Base-by-base conservation (phyloP, 176 grass and related monocot species). In the Paspalum notatum region DNA sequence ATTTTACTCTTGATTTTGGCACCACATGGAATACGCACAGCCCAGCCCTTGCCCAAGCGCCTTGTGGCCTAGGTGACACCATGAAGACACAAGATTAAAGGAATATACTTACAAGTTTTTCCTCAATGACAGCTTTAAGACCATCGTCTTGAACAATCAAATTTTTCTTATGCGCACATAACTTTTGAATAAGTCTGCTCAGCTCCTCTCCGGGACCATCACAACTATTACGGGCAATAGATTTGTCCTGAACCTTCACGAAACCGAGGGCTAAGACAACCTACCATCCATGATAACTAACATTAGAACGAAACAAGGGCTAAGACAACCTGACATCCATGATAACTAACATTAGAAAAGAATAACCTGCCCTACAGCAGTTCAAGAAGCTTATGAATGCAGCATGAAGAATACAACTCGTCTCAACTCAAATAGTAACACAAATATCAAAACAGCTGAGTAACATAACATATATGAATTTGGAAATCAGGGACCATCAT, bases 91-190 rank as follows among this genome's bases (percentile, higher is more conserved):
- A 32, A 32, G 7, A 65, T 40, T 65, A 65, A 40, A 12, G 54
- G 53, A 74, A 74, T 13, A 74, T 42, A 75, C 72, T 75, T 6
- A 75, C 72, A 24, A 76, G 73, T 46, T 76, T 61, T 17, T 41
- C 22, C 40, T 76, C 21, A 44, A 46, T 76, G n/a, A 76, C 21
- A 26, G 7, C 40, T 76, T 76, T 45, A 60, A 76, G 73, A 12
- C 25, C 39, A 45, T 21, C 13, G 16, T 61, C 40, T 76, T 75
- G 12, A 75, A 75, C 72, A 44, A 75, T 53, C 53, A 75, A 75
- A 25, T 56, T 16, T 42, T 24, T n/a, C 0, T 53, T 20, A 8
- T 16, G 16, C 12, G 55, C 14, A 39, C 53, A 59, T 12, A 75
- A 21, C 39, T 53, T 59, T 58, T 58, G 20, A 75, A 75, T 59